These are phyloP conservation scores for Rhodotorula sp. DNA, from an alignment of 1,284 basidiomycete species.

Conservation along the genomic window DNA sequence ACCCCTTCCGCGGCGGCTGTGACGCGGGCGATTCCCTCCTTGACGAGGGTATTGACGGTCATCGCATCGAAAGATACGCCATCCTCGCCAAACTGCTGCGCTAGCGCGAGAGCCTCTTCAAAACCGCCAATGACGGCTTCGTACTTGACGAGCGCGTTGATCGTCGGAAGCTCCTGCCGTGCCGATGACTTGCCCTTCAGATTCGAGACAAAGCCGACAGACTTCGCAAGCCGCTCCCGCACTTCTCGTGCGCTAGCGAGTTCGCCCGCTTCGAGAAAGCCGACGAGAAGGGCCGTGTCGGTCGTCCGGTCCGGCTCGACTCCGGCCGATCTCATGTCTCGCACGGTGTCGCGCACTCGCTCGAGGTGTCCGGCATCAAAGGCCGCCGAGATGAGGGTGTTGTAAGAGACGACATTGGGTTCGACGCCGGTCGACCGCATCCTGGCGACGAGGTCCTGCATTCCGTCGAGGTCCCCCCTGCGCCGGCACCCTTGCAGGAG, in stretches of 20 bases:
- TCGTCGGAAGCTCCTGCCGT: conserved; percentile 13
- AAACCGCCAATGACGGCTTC: conserved; percentile 19
- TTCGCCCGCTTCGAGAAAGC: conserved; percentile 31
- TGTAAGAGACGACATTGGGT: conserved; percentile 35
- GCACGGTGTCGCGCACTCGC: conserved; percentile 9
- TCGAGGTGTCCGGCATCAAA: conserved; percentile 21
- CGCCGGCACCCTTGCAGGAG: conserved; percentile 24
- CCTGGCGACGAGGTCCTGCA: conserved; percentile 18
- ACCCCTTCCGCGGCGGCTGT: conserved; percentile 12
- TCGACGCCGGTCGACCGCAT: conserved; percentile 20
- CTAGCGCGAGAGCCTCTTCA: conserved; percentile 8
- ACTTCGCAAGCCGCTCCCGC: neutral
- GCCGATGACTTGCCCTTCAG: conserved; percentile 2
- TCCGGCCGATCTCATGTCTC: conserved; percentile 16
- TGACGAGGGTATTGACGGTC: conserved; percentile 30
- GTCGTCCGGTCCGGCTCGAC: conserved; percentile 31
- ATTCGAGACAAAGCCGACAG: neutral
- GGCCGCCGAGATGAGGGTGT: conserved; percentile 28
- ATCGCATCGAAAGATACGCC: conserved; percentile 15
- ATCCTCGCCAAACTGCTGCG: conserved; percentile 4
- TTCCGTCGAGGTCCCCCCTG: conserved; percentile 16
- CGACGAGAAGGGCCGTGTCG: conserved; percentile 35
- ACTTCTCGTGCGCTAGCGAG: conserved; percentile 25
- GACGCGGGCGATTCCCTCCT: conserved; percentile 12
- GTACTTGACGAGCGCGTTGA: conserved; percentile 34